These are phyloP conservation scores for Alternaria dauci DNA, from an alignment of 2,329 filamentous ascomycete species.

Conservation along the genomic window DNA sequence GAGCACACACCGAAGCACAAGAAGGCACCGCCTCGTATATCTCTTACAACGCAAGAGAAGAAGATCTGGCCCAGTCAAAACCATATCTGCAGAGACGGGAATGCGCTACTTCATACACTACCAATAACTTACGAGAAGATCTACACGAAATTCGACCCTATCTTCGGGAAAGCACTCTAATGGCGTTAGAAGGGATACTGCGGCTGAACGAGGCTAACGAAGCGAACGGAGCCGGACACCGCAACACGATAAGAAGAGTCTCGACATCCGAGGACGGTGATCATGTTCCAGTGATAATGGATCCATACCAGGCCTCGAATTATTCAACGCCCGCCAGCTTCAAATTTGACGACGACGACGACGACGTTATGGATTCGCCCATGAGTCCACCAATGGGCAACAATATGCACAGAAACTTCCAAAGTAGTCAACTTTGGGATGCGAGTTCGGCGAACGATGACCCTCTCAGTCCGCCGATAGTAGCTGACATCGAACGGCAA, in stretches of 20 bases:
- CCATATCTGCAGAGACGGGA: slow-evolving; percentile 7
- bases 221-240: background rate
- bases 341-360: slow-evolving; percentile 6
- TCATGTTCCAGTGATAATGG: slow-evolving; percentile 19
- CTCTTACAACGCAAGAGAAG: slow-evolving; percentile 1
- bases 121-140: slow-evolving; percentile 15
- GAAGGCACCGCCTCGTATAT: slow-evolving; percentile 16
- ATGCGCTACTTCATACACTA: slow-evolving; percentile 12
- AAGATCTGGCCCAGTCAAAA: slow-evolving; percentile 13
- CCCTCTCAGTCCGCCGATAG: background rate
- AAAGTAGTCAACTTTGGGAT: slow-evolving; percentile 21
- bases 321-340: slow-evolving; percentile 16
- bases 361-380: slow-evolving; percentile 21
- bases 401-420: slow-evolving; percentile 13
- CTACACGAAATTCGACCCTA: slow-evolving; percentile 17
- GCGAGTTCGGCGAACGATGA: slow-evolving; percentile 15
- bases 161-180: slow-evolving; percentile 11
- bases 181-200: slow-evolving; percentile 14
- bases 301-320: slow-evolving; percentile 21
- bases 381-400: slow-evolving; percentile 17
- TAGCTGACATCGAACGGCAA: slow-evolving; percentile 4
- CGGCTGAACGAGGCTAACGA: slow-evolving; percentile 10
- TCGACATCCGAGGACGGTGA: slow-evolving; percentile 9
- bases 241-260: slow-evolving; percentile 2
- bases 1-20: slow-evolving; percentile 17